A percentile compares a stretch with the other conserved stretches of the same genome.
phyloP scores from a whole-genome alignment of 169 alveolate genomes.

The Perkinsus marinus region DNA sequence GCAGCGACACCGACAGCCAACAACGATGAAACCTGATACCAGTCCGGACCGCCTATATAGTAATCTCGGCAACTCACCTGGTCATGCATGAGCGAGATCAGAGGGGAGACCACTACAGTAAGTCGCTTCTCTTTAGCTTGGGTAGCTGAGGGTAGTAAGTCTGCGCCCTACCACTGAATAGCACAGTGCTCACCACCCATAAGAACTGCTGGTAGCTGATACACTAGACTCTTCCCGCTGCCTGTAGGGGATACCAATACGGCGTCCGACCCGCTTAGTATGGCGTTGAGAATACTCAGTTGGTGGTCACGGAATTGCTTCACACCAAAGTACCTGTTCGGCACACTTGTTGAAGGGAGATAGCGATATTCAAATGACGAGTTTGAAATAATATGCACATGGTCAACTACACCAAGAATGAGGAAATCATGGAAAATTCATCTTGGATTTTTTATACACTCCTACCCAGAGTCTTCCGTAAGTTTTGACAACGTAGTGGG shows the following conservation, averaged over 20 bases:
- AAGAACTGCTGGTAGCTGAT: constrained; percentile 71
- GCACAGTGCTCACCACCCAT: not conserved
- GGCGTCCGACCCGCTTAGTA: constrained; percentile 65
- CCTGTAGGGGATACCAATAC: constrained; percentile 89
- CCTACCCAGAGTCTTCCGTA: no score
- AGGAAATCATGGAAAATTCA: no score
- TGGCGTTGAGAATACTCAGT: constrained; percentile 77
- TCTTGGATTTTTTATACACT: no score
- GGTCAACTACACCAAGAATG: no score
- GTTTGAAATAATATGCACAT: no score
- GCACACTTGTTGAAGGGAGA: not conserved
- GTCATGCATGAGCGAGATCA: constrained; percentile 69
- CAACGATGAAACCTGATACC: not conserved
- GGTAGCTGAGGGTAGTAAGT: not conserved
- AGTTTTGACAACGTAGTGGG: no score
- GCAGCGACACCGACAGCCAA: not conserved
- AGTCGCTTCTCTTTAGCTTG: constrained; percentile 43
- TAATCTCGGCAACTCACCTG: constrained; percentile 33
- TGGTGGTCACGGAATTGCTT: constrained; percentile 59
- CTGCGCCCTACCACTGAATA: not conserved
- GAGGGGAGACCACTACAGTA: constrained; percentile 72
- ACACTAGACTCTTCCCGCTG: constrained; percentile 76
- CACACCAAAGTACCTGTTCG: not conserved
- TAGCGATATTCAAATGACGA: no score
- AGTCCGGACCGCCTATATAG: no score